Percentiles rank a stretch among this genome's conserved stretches.
These are phyloP conservation scores for Aureobasidium sp. DNA, from an alignment of 2,329 filamentous ascomycete genomes.

Conservation along the genomic window DNA sequence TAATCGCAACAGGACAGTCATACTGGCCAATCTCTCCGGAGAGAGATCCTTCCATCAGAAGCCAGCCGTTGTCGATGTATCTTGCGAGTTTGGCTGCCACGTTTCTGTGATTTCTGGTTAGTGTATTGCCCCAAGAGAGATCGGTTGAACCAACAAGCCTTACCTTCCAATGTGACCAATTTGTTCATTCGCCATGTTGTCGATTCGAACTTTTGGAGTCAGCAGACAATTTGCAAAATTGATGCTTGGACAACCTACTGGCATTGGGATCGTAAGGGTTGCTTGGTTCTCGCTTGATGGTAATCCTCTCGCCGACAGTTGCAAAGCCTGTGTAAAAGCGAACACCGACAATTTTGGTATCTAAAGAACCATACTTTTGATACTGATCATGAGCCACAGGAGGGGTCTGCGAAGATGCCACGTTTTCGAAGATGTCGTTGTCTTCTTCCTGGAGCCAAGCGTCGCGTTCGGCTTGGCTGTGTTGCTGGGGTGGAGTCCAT, in stretches of 20 bases:
- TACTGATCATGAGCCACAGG: constrained; percentile 20
- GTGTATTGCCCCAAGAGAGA: neutral
- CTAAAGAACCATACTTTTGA: constrained; percentile 32
- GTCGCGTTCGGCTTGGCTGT: constrained; percentile 13
- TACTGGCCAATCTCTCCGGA: constrained; percentile 58
- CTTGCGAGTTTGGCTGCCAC: constrained; percentile 65
- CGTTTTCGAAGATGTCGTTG: constrained; percentile 24
- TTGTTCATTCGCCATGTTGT: constrained; percentile 67
- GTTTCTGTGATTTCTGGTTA: constrained; percentile 29
- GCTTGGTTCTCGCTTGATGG: constrained; percentile 56
- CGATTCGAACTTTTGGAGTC: constrained; percentile 66
- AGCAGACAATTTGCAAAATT: constrained; percentile 35
- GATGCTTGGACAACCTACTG: neutral
- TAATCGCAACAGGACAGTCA: constrained; percentile 66
- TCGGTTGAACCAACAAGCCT: neutral
- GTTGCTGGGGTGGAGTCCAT: neutral
- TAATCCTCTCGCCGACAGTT: constrained; percentile 44
- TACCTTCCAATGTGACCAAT: constrained; percentile 66
- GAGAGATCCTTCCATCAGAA: constrained; percentile 63
- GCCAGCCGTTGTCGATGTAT: constrained; percentile 55
- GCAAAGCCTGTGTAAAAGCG: constrained; percentile 47
- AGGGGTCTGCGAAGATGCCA: constrained; percentile 24
- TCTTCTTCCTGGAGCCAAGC: constrained; percentile 21
- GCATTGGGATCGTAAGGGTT: constrained; percentile 42
- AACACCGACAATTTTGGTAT: constrained; percentile 54